Evolutionary conservation across 345 rosid genomes (phyloP).

Genomic region (Pugionium dolabratum): DNA sequence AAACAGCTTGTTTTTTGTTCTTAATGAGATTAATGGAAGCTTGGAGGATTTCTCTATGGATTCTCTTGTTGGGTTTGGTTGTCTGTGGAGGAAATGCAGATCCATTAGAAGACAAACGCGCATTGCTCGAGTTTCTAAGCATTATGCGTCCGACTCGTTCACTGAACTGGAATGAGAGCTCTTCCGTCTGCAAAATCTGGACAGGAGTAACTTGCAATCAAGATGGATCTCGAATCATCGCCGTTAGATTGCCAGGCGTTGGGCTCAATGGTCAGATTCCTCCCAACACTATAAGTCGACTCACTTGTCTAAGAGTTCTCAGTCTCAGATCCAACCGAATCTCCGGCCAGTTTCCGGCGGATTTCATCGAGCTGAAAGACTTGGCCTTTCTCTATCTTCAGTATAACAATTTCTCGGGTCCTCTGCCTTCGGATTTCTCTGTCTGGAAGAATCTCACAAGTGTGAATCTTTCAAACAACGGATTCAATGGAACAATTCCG

Average conservation of each 20-base stretch:
- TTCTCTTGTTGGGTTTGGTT: slow-evolving; percentile 39
- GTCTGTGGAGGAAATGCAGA: slow-evolving; percentile 45
- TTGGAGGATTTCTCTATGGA: slow-evolving; percentile 21
- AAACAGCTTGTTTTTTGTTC: slow-evolving; percentile 37
- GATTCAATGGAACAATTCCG: slow-evolving; percentile 72
- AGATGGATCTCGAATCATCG: slow-evolving; percentile 60
- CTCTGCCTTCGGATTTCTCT: slow-evolving; percentile 69
- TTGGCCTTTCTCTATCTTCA: slow-evolving; percentile 84
- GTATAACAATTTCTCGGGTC: slow-evolving; percentile 64
- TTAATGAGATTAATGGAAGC: background rate
- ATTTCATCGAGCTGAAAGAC: slow-evolving; percentile 62
- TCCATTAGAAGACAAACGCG: slow-evolving; percentile 69
- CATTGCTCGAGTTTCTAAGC: slow-evolving; percentile 71
- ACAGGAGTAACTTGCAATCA: slow-evolving; percentile 74
- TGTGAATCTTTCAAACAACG: slow-evolving; percentile 72
- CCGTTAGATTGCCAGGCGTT: slow-evolving; percentile 84
- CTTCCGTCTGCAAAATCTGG: slow-evolving; percentile 69
- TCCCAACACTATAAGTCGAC: slow-evolving; percentile 74
- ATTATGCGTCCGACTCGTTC: slow-evolving; percentile 61
- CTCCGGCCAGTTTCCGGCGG: slow-evolving; percentile 64
- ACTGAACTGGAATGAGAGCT: slow-evolving; percentile 68
- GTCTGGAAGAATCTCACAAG: slow-evolving; percentile 73
- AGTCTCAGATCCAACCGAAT: slow-evolving; percentile 89
- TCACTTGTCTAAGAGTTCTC: slow-evolving; percentile 64
- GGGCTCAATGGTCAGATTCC: slow-evolving; percentile 86